phyloP scores from a whole-genome alignment of 148 eudicot genomes.

The Rhododendron vialii region DNA sequence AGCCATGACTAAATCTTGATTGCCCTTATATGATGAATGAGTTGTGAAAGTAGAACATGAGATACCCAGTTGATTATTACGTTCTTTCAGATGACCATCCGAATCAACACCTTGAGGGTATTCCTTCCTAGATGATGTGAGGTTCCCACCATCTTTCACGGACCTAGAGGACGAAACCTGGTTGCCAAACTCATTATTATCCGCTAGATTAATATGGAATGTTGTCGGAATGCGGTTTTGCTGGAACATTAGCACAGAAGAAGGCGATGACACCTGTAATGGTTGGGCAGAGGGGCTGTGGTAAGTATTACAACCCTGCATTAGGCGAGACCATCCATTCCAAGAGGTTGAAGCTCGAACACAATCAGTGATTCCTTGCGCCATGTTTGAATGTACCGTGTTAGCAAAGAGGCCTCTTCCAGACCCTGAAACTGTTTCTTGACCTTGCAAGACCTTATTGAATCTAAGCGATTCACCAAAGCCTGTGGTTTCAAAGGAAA shows the following conservation, averaged over 20 bases:
- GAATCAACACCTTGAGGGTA: constrained; percentile 6
- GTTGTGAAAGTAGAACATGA: constrained; percentile 15
- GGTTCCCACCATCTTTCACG: constrained; percentile 10
- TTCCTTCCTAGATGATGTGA: constrained; percentile 10
- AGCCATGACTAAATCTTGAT: constrained; percentile 25
- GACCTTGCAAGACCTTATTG: constrained; percentile 99
- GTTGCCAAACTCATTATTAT: constrained; percentile 5
- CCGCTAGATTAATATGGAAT: constrained; percentile 6
- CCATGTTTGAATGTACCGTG: constrained; percentile 19
- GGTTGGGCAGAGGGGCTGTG: constrained; percentile 17
- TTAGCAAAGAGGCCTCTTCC: constrained; percentile 21
- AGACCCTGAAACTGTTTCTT: constrained; percentile 60
- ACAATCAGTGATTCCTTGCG: constrained; percentile 33
- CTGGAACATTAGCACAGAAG: constrained; percentile 68
- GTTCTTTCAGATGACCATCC: constrained; percentile 10
- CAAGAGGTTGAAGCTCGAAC: constrained; percentile 38
- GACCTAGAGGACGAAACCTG: constrained; percentile 15
- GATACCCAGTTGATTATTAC: constrained; percentile 7
- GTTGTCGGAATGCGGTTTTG: constrained; percentile 27
- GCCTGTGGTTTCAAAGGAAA: constrained; percentile 30
- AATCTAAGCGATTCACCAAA: constrained; percentile 53
- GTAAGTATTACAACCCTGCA: constrained; percentile 16
- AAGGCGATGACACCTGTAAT: constrained; percentile 46
- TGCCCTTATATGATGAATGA: constrained; percentile 22
- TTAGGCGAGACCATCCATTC: constrained; percentile 34